A percentile compares a stretch with the other conserved stretches of the same genome.
These are phyloP conservation scores for Aspergillus pseudotamarii DNA, from an alignment of 2,329 filamentous ascomycete species.

Conservation along the genomic window DNA sequence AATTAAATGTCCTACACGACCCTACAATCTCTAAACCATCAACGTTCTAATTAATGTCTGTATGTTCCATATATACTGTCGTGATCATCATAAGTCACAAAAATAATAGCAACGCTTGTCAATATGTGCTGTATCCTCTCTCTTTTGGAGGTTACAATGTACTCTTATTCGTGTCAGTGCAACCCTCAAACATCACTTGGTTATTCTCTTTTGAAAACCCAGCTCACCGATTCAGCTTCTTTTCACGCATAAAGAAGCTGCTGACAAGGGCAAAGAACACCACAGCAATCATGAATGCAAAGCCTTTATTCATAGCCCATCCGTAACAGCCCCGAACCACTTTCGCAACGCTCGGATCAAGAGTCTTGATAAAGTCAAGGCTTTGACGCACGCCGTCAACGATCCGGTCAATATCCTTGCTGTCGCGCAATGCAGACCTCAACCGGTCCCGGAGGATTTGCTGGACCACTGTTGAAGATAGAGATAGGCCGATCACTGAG, in stretches of 20 bases:
- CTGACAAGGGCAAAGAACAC: conserved; percentile 52
- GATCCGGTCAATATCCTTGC: conserved; percentile 65
- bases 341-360: conserved; percentile 62
- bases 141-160: not conserved
- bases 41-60: not conserved
- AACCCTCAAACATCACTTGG: not conserved
- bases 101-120: not conserved
- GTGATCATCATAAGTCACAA: not conserved
- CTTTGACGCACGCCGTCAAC: conserved; percentile 70
- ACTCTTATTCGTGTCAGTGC: not conserved
- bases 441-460: conserved; percentile 65
- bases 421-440: conserved; percentile 55
- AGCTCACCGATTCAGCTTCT: conserved; percentile 48
- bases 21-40: not conserved
- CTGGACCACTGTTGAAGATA: conserved; percentile 72
- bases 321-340: conserved; percentile 71
- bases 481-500: conserved; percentile 66
- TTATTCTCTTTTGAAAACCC: not conserved
- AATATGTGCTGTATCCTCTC: not conserved
- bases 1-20: not conserved
- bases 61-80: not conserved
- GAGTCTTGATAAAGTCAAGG: conserved; percentile 66
- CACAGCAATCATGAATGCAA: conserved; percentile 54
- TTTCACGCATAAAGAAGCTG: conserved; percentile 60
- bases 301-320: conserved; percentile 55